Evolutionary conservation across 2,329 filamentous ascomycete genomes (phyloP), one percentile per base, ranked within the genome.

Genomic region (Paecilomyces formosus): DNA sequence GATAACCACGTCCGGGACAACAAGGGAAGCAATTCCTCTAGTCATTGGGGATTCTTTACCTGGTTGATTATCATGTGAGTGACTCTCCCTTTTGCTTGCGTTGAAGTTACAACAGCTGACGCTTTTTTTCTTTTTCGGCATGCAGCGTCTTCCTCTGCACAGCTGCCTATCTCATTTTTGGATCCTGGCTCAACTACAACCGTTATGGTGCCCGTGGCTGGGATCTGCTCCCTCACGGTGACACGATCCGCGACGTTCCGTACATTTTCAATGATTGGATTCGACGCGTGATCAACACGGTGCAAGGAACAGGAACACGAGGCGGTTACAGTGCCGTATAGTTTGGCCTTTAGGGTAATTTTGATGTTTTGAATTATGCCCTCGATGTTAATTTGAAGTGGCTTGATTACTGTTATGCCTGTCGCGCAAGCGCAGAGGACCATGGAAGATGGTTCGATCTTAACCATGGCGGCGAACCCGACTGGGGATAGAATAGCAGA

Each of bases 181-280:
- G 93, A 63, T 96, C 92, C 21, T 99, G 94, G 94, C 86, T 97
- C 73, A 97, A 97, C 80, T 97, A 97, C 82, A 97, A 92, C 79
- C 89, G 92, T 62, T 96, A 96, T 75, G 93, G 93, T 54, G 92
- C 93, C 56, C 84, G 93, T 52, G 94, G 94, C 58, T 97, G 92
- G 92, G 94, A 97, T 69, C 82, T 97, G 18, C 81, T 97, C 18
- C 94, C 94, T 13, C 93, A 97, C 72, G 89, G 89, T 64, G 94
- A 99, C 74, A 89, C 90, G 0, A 88, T 97, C 66, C 87, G 93
- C 63, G 94, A 99, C 70, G 78, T 97, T 21, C 94, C 94, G 2
- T 97, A 97, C 71, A 82, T 97, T 57, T 76, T 96, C 63, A 92
- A 93, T 76, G 94, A 99, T 74, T 96, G 90, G 85, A 81, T 85